phyloP scores from a whole-genome alignment of 1,139 yeast species.

The Kodamaea derodonti region DNA sequence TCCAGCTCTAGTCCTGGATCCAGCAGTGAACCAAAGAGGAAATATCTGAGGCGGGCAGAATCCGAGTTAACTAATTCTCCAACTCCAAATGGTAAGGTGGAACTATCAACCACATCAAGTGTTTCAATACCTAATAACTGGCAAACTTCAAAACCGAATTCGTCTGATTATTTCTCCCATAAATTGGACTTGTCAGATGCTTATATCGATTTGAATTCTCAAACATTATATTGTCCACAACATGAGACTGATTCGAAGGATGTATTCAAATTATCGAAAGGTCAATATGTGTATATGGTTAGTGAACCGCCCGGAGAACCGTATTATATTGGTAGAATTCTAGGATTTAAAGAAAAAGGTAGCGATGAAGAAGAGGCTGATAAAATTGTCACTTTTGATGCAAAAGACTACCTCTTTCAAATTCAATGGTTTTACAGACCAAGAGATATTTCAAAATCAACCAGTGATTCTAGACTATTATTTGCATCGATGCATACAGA shows the following conservation, averaged over 20 bases:
- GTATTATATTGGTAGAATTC: constrained; percentile 78
- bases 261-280: constrained; percentile 33
- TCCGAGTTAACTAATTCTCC: not conserved
- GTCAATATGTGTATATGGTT: constrained; percentile 77
- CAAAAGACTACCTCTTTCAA: constrained; percentile 54
- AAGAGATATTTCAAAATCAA: constrained; percentile 68
- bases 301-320: constrained; percentile 97
- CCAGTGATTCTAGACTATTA: constrained; percentile 69
- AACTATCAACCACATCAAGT: not conserved
- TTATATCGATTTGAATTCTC: constrained; percentile 27
- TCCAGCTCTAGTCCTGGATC: not conserved
- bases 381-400: constrained; percentile 18
- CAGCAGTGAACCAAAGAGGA: constrained; percentile 3
- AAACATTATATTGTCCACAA: constrained; percentile 35
- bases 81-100: not conserved
- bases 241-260: constrained; percentile 15
- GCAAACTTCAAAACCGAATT: constrained; percentile 31
- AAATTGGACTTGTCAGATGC: constrained; percentile 34
- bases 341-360: constrained; percentile 60
- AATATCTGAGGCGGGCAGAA: constrained; percentile 2
- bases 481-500: constrained; percentile 89
- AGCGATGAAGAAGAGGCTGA: constrained; percentile 4
- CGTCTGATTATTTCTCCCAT: constrained; percentile 35
- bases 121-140: constrained; percentile 32
- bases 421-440: constrained; percentile 95